phyloP scores from a whole-genome alignment of 2,329 filamentous ascomycete genomes.

The Nannizziopsis barbatae region DNA sequence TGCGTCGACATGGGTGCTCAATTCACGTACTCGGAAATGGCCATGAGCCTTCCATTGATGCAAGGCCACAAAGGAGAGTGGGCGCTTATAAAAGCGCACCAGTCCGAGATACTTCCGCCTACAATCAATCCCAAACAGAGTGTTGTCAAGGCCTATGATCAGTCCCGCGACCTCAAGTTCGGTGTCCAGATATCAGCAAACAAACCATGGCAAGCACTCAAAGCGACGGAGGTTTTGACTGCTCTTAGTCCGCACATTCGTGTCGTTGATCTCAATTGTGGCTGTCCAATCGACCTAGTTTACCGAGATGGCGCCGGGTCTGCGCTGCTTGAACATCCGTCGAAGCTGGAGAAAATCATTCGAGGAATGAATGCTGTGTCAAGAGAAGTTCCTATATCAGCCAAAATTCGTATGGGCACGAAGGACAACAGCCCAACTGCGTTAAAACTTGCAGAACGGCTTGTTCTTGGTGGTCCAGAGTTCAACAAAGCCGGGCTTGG shows the following conservation, averaged over 20 bases:
- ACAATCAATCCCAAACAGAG: constrained; percentile 45
- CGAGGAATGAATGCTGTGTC: constrained; percentile 93
- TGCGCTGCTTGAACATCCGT: constrained; percentile 74
- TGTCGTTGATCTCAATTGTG: constrained; percentile 90
- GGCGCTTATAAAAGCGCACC: constrained; percentile 87
- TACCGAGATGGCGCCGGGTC: constrained; percentile 82
- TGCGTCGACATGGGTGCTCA: constrained; percentile 83
- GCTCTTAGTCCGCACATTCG: constrained; percentile 70
- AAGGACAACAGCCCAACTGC: constrained; percentile 69
- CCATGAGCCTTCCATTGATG: constrained; percentile 76
- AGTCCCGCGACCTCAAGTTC: constrained; percentile 72
- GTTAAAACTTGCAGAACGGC: constrained; percentile 65
- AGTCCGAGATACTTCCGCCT: constrained; percentile 65
- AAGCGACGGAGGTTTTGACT: constrained; percentile 72
- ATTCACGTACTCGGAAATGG: constrained; percentile 97
- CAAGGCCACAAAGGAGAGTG: constrained; percentile 88
- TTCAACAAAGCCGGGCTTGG: constrained; percentile 55
- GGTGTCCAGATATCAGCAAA: constrained; percentile 87
- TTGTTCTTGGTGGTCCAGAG: constrained; percentile 69
- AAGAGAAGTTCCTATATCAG: constrained; percentile 78
- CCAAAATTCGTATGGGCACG: constrained; percentile 89
- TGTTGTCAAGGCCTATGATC: constrained; percentile 66
- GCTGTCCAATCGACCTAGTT: constrained; percentile 91
- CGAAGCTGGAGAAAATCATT: constrained; percentile 87
- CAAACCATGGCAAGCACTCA: constrained; percentile 81